A percentile compares a stretch with the other conserved stretches of the same genome.
These are phyloP conservation scores for Medicago ruthenica DNA, from an alignment of 306 rosid species.

Conservation along the genomic window DNA sequence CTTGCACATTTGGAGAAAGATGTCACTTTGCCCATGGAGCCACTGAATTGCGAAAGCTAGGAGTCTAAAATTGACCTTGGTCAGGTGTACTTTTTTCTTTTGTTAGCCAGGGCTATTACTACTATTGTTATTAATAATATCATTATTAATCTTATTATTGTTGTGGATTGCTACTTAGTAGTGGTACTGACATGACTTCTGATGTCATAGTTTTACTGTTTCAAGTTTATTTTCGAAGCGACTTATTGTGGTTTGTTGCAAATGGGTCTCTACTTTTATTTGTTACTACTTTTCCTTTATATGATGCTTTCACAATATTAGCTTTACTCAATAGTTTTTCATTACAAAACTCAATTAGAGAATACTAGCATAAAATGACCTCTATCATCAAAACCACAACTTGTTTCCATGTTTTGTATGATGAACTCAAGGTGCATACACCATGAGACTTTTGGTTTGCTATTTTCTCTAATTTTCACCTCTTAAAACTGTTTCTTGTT, in stretches of 20 bases:
- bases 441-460: background rate
- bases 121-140: background rate
- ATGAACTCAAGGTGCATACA: background rate
- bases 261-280: background rate
- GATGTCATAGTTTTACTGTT: constrained; percentile 40
- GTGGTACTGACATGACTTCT: constrained; percentile 46
- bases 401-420: background rate
- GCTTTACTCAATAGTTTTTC: background rate
- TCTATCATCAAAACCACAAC: too few relatives aligned
- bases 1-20: constrained; percentile 94
- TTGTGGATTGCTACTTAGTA: constrained; percentile 52
- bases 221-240: constrained; percentile 31
- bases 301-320: background rate
- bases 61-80: constrained; percentile 48
- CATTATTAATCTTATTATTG: constrained; percentile 28
- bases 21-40: constrained; percentile 98
- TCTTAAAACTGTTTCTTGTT: background rate
- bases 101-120: constrained; percentile 48
- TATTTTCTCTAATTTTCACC: background rate
- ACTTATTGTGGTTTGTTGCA: constrained; percentile 2
- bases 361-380: too few relatives aligned
- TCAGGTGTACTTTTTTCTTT: constrained; percentile 26
- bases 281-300: background rate
- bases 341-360: background rate
- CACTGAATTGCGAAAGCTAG: constrained; percentile 75